Evolutionary conservation across 495 filamentous ascomycete species (phyloP).

Genomic region (Cenococcum geophilum): DNA sequence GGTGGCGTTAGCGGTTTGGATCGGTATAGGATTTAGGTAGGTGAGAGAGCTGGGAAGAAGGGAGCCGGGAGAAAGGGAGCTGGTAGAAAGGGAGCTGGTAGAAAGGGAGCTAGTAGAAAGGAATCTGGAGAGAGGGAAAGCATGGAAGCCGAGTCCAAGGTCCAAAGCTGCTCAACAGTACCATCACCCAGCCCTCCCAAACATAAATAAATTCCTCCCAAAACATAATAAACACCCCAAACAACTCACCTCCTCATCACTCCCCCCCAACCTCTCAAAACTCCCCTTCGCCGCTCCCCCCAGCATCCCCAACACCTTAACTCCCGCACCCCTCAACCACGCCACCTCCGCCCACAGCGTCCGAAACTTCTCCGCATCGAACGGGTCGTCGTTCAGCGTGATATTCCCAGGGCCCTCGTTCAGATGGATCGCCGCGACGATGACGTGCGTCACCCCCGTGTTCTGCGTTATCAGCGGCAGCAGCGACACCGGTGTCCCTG

Average conservation of each 20-base stretch:
- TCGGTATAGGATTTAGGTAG: too few relatives aligned
- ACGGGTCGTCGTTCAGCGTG: conserved; percentile 42
- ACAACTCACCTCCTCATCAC: conserved; percentile 28
- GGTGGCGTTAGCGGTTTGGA: too few relatives aligned
- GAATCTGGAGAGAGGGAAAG: background rate
- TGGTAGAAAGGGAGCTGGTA: background rate
- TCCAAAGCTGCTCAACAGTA: too few relatives aligned
- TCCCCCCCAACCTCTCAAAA: conserved; percentile 36
- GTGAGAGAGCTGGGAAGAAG: too few relatives aligned
- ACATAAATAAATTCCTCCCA: background rate
- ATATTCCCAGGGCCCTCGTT: conserved; percentile 42
- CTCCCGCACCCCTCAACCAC: conserved; percentile 40
- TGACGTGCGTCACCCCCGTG: conserved; percentile 44
- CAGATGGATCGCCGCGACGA: conserved; percentile 44
- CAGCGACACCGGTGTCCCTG: conserved; percentile 37
- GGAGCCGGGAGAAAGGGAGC: too few relatives aligned
- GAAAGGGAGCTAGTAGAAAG: background rate
- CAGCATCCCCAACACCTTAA: conserved; percentile 44
- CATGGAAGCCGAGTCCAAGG: background rate
- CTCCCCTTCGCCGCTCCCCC: conserved; percentile 43
- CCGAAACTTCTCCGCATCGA: conserved; percentile 31
- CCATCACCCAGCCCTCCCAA: background rate
- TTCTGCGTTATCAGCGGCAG: conserved; percentile 42
- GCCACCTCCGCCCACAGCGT: conserved; percentile 40
- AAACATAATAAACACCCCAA: too few relatives aligned